These are phyloP conservation scores for Calophaca sinica DNA, from an alignment of 306 rosid genomes.

Conservation along the genomic window DNA sequence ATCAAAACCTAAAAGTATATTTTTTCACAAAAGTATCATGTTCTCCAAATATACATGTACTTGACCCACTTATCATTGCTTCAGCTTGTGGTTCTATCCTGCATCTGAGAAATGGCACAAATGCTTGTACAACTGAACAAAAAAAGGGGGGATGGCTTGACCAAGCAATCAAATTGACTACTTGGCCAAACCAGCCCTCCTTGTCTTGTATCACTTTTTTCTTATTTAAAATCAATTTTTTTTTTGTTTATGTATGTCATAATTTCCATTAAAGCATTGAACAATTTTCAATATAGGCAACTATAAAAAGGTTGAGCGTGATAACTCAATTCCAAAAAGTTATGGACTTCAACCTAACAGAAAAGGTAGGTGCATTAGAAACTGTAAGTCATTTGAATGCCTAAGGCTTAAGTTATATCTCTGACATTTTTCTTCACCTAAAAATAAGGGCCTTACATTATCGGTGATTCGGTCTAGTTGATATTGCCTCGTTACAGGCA, in stretches of 20 bases:
- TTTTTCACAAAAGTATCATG: not conserved
- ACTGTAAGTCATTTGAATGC: slow-evolving; percentile 7
- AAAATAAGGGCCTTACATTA: not conserved
- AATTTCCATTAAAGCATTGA: not conserved
- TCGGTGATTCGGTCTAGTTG: slow-evolving; percentile 9
- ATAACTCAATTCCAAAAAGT: slow-evolving; percentile 12
- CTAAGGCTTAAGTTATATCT: slow-evolving; percentile 9
- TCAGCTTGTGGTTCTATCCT: slow-evolving; percentile 25
- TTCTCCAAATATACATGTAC: slow-evolving; percentile 6
- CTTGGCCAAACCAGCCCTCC: slow-evolving; percentile 65
- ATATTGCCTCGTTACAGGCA: slow-evolving; percentile 4
- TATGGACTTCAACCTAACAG: not conserved
- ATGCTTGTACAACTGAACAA: slow-evolving; percentile 24
- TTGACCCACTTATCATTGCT: slow-evolving; percentile 6
- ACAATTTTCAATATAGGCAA: slow-evolving; percentile 11
- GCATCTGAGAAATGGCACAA: slow-evolving; percentile 30
- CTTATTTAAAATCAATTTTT: too few relatives aligned
- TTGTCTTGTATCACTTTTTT: not conserved
- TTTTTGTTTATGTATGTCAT: too few relatives aligned
- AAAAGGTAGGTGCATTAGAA: not conserved
- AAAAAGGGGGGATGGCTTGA: slow-evolving; percentile 59
- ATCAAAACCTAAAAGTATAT: not conserved
- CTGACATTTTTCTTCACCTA: slow-evolving; percentile 10
- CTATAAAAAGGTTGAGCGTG: slow-evolving; percentile 17
- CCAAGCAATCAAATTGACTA: slow-evolving; percentile 33